Percentiles rank a stretch among this genome's conserved stretches.
Evolutionary conservation across 129 eudicot species (phyloP).

Genomic region (Rutidosis leptorrhynchoides): DNA sequence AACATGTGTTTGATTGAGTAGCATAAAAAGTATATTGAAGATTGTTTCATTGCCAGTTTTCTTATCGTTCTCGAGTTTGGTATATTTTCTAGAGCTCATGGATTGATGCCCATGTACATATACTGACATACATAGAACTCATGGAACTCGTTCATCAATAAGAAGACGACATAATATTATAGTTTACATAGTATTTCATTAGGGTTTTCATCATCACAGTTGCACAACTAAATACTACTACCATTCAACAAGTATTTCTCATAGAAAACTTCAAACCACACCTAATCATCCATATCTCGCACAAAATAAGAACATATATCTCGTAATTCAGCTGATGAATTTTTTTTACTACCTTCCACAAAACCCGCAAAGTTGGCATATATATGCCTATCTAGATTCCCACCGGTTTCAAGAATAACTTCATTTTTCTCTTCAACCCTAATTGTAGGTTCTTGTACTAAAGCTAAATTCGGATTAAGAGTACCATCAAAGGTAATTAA

Average conservation of each 20-base stretch:
- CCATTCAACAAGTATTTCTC: not conserved
- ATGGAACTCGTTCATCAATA: not conserved
- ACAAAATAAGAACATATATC: not conserved
- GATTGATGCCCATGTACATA: no score
- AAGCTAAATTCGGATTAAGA: constrained; percentile 13
- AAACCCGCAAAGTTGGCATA: constrained; percentile 45
- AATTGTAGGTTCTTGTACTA: constrained; percentile 23
- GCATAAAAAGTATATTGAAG: no score
- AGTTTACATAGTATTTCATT: constrained; percentile 12
- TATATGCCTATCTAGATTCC: constrained; percentile 44
- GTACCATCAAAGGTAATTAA: constrained; percentile 43
- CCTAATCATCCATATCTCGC: not conserved
- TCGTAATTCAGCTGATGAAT: not conserved
- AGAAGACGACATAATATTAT: not conserved
- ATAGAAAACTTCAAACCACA: constrained; percentile 1
- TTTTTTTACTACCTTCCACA: constrained; percentile 31
- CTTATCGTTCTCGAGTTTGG: no score
- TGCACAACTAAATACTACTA: constrained; percentile 2
- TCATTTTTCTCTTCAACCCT: constrained; percentile 25
- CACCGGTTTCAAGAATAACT: constrained; percentile 3
- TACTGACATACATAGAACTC: no score
- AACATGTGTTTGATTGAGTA: no score
- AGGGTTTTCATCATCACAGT: not conserved
- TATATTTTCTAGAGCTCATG: no score
- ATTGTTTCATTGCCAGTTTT: no score